phyloP scores from a whole-genome alignment of 106 monocot genomes.

The Allium fistulosum region DNA sequence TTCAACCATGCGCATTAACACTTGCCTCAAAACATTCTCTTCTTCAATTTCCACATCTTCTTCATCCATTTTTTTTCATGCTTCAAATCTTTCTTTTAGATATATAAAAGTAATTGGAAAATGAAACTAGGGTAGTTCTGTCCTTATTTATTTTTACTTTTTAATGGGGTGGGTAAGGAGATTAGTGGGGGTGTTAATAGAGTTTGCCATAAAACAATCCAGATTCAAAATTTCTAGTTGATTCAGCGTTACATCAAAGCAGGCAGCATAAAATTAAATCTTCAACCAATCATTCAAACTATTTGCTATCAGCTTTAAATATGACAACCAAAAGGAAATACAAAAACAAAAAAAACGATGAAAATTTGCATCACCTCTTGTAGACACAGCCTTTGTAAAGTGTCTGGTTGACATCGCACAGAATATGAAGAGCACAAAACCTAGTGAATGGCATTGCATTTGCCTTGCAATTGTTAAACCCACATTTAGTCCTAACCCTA shows the following conservation, averaged over 20 bases:
- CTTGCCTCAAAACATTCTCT: too few species aligned
- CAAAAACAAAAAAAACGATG: background rate
- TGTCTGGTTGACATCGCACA: slow-evolving; percentile 39
- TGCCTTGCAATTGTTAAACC: slow-evolving; percentile 30
- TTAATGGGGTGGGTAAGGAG: too few species aligned
- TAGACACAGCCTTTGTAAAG: slow-evolving; percentile 50
- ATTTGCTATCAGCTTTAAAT: background rate
- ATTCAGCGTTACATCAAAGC: background rate
- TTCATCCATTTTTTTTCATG: too few species aligned
- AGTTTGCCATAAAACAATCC: too few species aligned
- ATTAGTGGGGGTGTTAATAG: too few species aligned
- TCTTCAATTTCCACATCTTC: too few species aligned
- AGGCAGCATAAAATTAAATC: background rate
- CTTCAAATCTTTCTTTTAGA: too few species aligned
- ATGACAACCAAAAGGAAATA: background rate
- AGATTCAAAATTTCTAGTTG: background rate
- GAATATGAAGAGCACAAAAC: slow-evolving; percentile 50
- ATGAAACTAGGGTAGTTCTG: too few species aligned
- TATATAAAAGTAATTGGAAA: too few species aligned
- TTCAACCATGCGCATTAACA: too few species aligned
- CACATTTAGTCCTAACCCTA: slow-evolving; percentile 23
- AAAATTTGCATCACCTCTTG: slow-evolving; percentile 28
- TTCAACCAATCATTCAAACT: background rate
- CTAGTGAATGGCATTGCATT: slow-evolving; percentile 45
- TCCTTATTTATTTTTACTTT: too few species aligned